Percentiles rank a stretch among this genome's conserved stretches.
Evolutionary conservation across 2,329 filamentous ascomycete species (phyloP).

Genomic region (Cladosporium halotolerans): DNA sequence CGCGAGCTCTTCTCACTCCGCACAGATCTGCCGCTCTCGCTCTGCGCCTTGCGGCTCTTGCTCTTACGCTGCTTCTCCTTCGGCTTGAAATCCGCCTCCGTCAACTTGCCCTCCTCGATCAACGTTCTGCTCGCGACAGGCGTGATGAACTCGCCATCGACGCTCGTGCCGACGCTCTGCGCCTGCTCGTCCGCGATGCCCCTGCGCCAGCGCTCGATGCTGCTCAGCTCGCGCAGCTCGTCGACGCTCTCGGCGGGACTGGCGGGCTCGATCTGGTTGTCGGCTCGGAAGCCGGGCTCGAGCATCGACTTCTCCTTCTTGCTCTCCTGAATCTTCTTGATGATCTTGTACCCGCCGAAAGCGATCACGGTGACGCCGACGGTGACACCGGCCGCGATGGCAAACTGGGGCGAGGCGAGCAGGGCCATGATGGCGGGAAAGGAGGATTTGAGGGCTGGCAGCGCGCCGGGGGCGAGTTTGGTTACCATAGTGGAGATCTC

Average conservation of each 20-base stretch:
- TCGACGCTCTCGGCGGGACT: conserved; percentile 39
- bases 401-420: conserved; percentile 83
- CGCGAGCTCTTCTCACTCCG: conserved; percentile 7
- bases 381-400: conserved; percentile 83
- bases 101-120: conserved; percentile 40
- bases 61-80: conserved; percentile 26
- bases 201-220: conserved; percentile 57
- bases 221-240: conserved; percentile 51
- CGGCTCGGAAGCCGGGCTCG: conserved; percentile 1
- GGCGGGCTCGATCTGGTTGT: conserved; percentile 11
- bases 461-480: conserved; percentile 77
- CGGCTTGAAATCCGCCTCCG: conserved; percentile 41
- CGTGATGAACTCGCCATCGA: conserved; percentile 61
- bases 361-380: conserved; percentile 93
- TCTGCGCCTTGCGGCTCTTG: conserved; percentile 1
- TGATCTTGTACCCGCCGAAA: conserved; percentile 94
- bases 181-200: conserved; percentile 56
- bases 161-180: conserved; percentile 51
- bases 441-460: conserved; percentile 68
- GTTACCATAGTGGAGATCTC: conserved; percentile 77
- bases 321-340: conserved; percentile 67
- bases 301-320: conserved; percentile 27
- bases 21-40: conserved; percentile 11
- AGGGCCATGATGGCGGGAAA: conserved; percentile 83
- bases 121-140: conserved; percentile 46